phyloP scores from a whole-genome alignment of 2,329 filamentous ascomycete genomes.

The Fusarium aywerte region DNA sequence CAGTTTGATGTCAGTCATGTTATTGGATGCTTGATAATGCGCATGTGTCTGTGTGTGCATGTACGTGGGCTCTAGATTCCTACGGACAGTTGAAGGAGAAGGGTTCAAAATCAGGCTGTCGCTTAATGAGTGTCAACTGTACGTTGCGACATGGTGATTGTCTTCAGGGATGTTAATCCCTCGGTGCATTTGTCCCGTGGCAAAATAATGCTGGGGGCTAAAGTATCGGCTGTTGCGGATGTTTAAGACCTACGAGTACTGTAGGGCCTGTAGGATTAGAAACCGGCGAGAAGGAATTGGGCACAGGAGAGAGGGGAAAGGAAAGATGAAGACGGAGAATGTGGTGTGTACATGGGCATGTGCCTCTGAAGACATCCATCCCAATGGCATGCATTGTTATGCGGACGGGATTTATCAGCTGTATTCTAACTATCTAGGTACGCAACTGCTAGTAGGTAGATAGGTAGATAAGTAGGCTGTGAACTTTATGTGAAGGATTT shows the following conservation, averaged over 20 bases:
- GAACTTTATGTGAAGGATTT: background rate
- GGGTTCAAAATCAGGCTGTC: constrained; percentile 5
- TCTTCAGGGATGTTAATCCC: constrained; percentile 1
- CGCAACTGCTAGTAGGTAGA: background rate
- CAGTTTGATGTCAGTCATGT: no score
- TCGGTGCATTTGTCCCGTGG: background rate
- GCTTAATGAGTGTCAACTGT: background rate
- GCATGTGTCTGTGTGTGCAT: background rate
- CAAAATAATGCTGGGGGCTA: background rate
- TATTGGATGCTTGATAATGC: constrained; percentile 11
- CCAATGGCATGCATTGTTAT: background rate
- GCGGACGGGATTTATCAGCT: background rate
- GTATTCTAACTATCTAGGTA: background rate
- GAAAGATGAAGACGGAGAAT: background rate
- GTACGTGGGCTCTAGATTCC: constrained; percentile 7
- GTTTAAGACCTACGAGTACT: background rate
- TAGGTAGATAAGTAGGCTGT: constrained; percentile 3
- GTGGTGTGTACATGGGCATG: background rate
- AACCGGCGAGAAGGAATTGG: background rate
- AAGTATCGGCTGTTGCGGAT: background rate
- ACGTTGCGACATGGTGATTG: background rate
- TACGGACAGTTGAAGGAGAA: background rate
- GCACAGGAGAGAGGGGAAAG: background rate
- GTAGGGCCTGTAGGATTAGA: no score
- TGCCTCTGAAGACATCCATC: background rate